Evolutionary conservation across 371 early-diverging fungal genomes (phyloP), one percentile per base, ranked within the genome.

Genomic region (Apophysomyces ossiformis): DNA sequence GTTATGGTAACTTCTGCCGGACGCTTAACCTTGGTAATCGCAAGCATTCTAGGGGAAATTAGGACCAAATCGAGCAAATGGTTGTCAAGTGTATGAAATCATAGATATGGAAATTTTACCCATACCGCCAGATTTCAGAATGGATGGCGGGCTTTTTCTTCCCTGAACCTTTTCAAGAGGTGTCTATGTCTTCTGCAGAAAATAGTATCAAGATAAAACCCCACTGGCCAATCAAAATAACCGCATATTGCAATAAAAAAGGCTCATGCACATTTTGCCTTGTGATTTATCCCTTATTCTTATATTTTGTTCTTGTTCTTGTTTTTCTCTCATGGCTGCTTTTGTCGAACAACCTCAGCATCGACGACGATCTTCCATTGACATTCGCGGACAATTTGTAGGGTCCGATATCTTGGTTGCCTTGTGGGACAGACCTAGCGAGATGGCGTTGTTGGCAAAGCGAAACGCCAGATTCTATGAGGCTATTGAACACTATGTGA

Each of bases 371-470:
- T 56, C 46, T 6, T 61, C 65, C 15, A 71, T 76, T 18, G 78
- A 78, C 66, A 74, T 76, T 46, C 72, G 72, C 7, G 81, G 81
- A 0, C 76, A 72, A 44, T 63, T 70, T 37, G 75, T 78, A 5
- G 57, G 66, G 6, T 45, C 72, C 15, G 73, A 77, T 46, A 71
- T 82, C 13, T 61, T 82, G 2, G 82, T 82, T 1, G 79, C 82
- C 15, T 59, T 79, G 15, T 60, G 77, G 12, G 78, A 82, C 38
- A 62, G 82, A 58, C 72, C 77, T 3, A 50, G 21, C 16, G 82
- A 82, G 59, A 79, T 82, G 78, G 64, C 66, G 15, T 62, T 69
- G 11, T 64, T 82, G 1, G 71, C 66, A 7, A 26, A 61, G n/a
- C 67, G 71, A 15, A 77, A 82, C 46, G 7, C 60, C 9, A 70